Base-by-base conservation (phyloP, 2,329 filamentous ascomycete genomes). In the Dothiorella sarmentorum region DNA sequence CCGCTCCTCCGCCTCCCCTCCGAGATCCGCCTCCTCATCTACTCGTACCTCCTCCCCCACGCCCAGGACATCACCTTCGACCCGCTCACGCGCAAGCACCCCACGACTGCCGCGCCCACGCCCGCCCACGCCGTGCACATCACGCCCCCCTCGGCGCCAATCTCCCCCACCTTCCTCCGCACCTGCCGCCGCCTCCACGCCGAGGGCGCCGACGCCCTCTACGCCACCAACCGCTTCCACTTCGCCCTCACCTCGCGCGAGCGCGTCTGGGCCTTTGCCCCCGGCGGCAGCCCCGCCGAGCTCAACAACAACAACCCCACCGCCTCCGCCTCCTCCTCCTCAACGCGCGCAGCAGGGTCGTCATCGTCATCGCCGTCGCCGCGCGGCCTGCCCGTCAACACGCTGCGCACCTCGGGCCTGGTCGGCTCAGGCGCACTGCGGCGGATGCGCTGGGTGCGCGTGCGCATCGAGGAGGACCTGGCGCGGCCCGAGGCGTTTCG, bases 201-300 rank as follows among this genome's bases (percentile, higher is more conserved):
- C 40, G 63, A 64, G 59, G 60, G 61, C 11, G 52, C 60, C 18
- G 58, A 58, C 27, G 44, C 63, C 9, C 61, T 64, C 18, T 64
- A 63, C 51, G 61, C 52, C 9, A 55, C 56, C 27, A 64, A 64
- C 31, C 59, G 59, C 17, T 64, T 64, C 59, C 63, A 64, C 45
- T 61, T 61, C 56, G 7, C 24, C 1, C 33, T 61, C 22, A 59
- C 56, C 20, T 43, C 35, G 35, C 42, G 40, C 17, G 55, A 58
- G 45, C 45, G 56, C 45, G 29, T 42, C 24, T 59, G 56, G 56
- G 35, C 49, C 35, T 27, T 53, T n/a, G 11, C 22, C 22, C 1
- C 22, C 33, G 22, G 9, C 35, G 35, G 33, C 37, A 4, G 7
- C 26, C 13, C 26, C 26, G 26, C 3, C 15, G 27, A 11, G 27